Percentiles rank a stretch among this genome's conserved stretches.
Conservation (phyloP, 2,329 filamentous ascomycete species). For the Monilinia fructigena region DNA sequence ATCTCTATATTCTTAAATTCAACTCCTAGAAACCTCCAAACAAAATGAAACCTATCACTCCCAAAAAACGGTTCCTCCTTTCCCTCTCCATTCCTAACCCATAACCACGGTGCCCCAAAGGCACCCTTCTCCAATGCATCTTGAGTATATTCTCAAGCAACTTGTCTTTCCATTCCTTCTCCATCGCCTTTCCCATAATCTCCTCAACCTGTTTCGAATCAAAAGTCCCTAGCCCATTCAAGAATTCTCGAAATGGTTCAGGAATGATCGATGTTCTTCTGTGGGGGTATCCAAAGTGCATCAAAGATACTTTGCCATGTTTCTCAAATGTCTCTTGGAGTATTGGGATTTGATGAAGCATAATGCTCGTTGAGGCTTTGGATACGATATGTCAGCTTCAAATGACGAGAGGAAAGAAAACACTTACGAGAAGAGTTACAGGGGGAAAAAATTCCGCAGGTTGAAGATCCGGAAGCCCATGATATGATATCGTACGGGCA, state of each 20-base stretch:
- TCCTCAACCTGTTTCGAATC: slow-evolving; percentile 50
- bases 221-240: slow-evolving; percentile 46
- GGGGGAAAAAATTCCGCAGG: slow-evolving; percentile 54
- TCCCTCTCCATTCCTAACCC: slow-evolving; percentile 59
- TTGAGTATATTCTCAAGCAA: slow-evolving; percentile 58
- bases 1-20: slow-evolving; percentile 56
- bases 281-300: slow-evolving; percentile 60
- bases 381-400: slow-evolving; percentile 22
- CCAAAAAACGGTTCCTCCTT: slow-evolving; percentile 71
- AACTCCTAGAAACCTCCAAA: slow-evolving; percentile 65
- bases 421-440: slow-evolving; percentile 49
- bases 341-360: slow-evolving; percentile 63
- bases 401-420: background rate
- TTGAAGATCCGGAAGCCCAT: slow-evolving; percentile 45
- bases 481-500: slow-evolving; percentile 51
- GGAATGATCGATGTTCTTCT: slow-evolving; percentile 59
- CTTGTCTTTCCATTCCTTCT: slow-evolving; percentile 51
- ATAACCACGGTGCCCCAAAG: slow-evolving; percentile 76
- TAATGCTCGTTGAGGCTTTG: slow-evolving; percentile 63
- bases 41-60: slow-evolving; percentile 69
- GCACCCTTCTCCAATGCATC: slow-evolving; percentile 64
- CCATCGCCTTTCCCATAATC: slow-evolving; percentile 54
- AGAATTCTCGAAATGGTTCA: slow-evolving; percentile 48
- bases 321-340: slow-evolving; percentile 50
- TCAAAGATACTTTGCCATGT: slow-evolving; percentile 56